Percentiles rank a stretch among this genome's conserved stretches.
phyloP scores from a whole-genome alignment of 495 filamentous ascomycete genomes.

The Daldinia grandis region DNA sequence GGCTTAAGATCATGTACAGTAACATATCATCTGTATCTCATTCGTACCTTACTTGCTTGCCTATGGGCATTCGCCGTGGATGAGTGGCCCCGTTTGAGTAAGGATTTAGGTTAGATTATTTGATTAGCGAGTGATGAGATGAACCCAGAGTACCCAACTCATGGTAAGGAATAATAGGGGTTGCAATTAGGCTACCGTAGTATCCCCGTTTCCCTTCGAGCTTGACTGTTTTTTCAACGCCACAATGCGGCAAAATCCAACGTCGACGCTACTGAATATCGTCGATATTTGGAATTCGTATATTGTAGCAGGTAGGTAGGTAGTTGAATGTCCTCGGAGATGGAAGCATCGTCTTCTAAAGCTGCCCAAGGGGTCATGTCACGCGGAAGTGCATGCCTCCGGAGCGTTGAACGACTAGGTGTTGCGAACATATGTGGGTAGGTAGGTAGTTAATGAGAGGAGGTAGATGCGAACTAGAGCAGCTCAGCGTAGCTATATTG shows the following conservation, averaged over 20 bases:
- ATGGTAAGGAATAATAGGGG: not conserved
- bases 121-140: not conserved
- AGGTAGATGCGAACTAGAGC: not conserved
- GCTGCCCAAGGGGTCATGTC: not conserved
- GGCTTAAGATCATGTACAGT: not conserved
- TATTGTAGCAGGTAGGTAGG: not conserved
- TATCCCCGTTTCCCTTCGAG: not conserved
- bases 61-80: too few species aligned
- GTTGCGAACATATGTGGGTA: too few species aligned
- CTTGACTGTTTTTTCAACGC: not conserved
- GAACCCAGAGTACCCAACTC: not conserved
- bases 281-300: constrained; percentile 15
- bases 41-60: not conserved
- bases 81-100: not conserved
- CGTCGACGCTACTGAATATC: not conserved
- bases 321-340: constrained; percentile 2
- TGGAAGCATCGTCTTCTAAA: not conserved
- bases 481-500: not conserved
- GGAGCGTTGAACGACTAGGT: not conserved
- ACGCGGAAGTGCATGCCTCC: not conserved
- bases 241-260: too few species aligned
- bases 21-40: not conserved
- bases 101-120: not conserved
- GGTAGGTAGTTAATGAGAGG: not conserved
- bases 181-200: not conserved